Evolutionary conservation across 2,329 filamentous ascomycete genomes (phyloP).

Genomic region (Aspergillus pseudoviridinutans): DNA sequence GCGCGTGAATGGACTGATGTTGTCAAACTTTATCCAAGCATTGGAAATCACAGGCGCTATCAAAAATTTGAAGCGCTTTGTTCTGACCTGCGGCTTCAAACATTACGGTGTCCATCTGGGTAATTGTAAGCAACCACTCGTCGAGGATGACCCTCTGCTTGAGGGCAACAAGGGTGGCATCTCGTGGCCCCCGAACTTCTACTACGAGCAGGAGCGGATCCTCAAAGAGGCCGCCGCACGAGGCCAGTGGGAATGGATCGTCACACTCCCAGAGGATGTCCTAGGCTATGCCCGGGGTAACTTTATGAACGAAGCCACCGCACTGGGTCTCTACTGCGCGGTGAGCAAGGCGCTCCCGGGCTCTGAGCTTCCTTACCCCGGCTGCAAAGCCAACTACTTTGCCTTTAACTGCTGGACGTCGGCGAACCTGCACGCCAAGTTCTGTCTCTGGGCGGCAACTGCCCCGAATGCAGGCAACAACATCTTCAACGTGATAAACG

Average conservation of each 20-base stretch:
- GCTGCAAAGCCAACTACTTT: slow-evolving; percentile 30
- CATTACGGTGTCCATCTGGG: slow-evolving; percentile 54
- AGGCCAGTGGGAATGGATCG: slow-evolving; percentile 38
- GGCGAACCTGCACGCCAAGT: slow-evolving; percentile 31
- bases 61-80: slow-evolving; percentile 44
- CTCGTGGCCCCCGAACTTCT: slow-evolving; percentile 47
- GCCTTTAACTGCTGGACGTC: slow-evolving; percentile 33
- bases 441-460: slow-evolving; percentile 35
- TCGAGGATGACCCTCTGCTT: slow-evolving; percentile 46
- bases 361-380: slow-evolving; percentile 32
- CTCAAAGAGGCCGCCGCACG: slow-evolving; percentile 31
- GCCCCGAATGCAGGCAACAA: slow-evolving; percentile 31
- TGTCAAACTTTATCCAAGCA: slow-evolving; percentile 47
- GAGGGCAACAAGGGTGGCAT: slow-evolving; percentile 18
- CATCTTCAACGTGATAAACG: slow-evolving; percentile 43
- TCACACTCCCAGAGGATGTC: slow-evolving; percentile 46
- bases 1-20: slow-evolving; percentile 41
- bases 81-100: slow-evolving; percentile 49
- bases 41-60: slow-evolving; percentile 42
- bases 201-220: slow-evolving; percentile 49
- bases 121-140: slow-evolving; percentile 45
- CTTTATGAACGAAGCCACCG: slow-evolving; percentile 42
- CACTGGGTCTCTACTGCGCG: slow-evolving; percentile 39
- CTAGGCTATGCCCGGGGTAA: slow-evolving; percentile 41
- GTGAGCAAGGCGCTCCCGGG: slow-evolving; percentile 28